Conservation (phyloP, 2,329 filamentous ascomycete genomes). For the Thermoascus crustaceus region DNA sequence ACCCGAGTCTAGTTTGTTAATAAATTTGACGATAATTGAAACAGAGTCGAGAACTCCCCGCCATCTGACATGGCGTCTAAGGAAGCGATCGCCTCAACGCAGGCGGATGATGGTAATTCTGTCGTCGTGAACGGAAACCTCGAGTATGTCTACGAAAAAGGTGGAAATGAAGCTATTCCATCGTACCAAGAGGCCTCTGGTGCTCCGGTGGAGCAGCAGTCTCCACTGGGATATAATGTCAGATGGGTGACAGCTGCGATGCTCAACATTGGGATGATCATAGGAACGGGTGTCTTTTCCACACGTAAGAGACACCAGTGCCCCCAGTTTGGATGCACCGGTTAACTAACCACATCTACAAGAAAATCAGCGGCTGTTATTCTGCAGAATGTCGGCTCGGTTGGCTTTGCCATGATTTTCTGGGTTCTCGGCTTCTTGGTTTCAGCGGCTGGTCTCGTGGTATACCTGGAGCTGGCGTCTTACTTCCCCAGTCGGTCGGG, state of each 20-base stretch:
- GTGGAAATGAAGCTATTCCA: slow-evolving; percentile 42
- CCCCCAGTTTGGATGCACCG: neutral
- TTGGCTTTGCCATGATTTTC: slow-evolving; percentile 55
- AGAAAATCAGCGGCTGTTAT: slow-evolving; percentile 49
- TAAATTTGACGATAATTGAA: too few species aligned
- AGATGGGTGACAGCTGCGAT: slow-evolving; percentile 50
- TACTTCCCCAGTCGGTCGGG: slow-evolving; percentile 62
- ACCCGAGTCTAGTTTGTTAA: too few species aligned
- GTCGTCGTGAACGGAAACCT: too few species aligned
- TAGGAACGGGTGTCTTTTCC: slow-evolving; percentile 57
- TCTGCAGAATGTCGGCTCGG: slow-evolving; percentile 51
- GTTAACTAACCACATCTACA: too few species aligned
- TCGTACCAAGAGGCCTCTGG: slow-evolving; percentile 55
- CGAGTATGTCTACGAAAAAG: slow-evolving; percentile 36
- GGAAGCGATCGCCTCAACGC: too few species aligned
- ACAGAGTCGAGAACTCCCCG: too few species aligned
- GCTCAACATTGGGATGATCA: slow-evolving; percentile 55
- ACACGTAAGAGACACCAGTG: slow-evolving; percentile 43
- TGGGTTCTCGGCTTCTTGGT: slow-evolving; percentile 58
- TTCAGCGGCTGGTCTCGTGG: slow-evolving; percentile 45
- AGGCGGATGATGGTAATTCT: too few species aligned
- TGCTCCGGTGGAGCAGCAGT: slow-evolving; percentile 52
- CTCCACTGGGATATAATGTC: slow-evolving; percentile 54
- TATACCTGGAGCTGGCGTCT: slow-evolving; percentile 56
- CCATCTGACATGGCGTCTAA: too few species aligned